phyloP scores from a whole-genome alignment of 2,329 filamentous ascomycete genomes.

The Curvularia eragrostidis region DNA sequence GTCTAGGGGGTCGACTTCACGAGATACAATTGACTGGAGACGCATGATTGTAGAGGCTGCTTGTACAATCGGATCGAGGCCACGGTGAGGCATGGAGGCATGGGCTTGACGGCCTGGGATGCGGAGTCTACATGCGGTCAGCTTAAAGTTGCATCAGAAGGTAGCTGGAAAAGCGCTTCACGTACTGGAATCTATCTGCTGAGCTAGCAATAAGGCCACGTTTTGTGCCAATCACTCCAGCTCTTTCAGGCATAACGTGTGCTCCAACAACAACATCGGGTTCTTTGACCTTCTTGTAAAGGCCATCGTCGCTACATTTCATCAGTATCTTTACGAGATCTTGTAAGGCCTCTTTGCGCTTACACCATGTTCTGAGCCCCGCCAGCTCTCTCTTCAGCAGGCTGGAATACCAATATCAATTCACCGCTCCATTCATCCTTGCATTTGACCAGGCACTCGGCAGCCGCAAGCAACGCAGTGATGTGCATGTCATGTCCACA shows the following conservation, averaged over 20 bases:
- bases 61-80: conserved; percentile 65
- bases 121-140: conserved; percentile 54
- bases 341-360: background rate
- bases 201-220: conserved; percentile 52
- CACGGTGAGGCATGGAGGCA: conserved; percentile 62
- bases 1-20: conserved; percentile 62
- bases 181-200: conserved; percentile 49
- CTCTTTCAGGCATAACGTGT: conserved; percentile 60
- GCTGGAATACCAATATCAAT: conserved; percentile 70
- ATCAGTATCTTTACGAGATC: background rate
- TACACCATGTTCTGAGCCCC: conserved; percentile 68
- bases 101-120: conserved; percentile 67
- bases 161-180: background rate
- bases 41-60: conserved; percentile 63
- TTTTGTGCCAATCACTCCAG: conserved; percentile 52
- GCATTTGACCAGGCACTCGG: conserved; percentile 56
- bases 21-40: conserved; percentile 65
- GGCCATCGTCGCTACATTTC: conserved; percentile 54
- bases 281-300: conserved; percentile 62
- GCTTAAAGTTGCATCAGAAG: background rate
- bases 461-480: conserved; percentile 62
- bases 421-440: conserved; percentile 66
- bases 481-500: conserved; percentile 71
- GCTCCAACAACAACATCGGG: conserved; percentile 65
- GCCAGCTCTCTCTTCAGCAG: conserved; percentile 68